Evolutionary conservation across 345 rosid species (phyloP).

Genomic region (Sonneratia alba): DNA sequence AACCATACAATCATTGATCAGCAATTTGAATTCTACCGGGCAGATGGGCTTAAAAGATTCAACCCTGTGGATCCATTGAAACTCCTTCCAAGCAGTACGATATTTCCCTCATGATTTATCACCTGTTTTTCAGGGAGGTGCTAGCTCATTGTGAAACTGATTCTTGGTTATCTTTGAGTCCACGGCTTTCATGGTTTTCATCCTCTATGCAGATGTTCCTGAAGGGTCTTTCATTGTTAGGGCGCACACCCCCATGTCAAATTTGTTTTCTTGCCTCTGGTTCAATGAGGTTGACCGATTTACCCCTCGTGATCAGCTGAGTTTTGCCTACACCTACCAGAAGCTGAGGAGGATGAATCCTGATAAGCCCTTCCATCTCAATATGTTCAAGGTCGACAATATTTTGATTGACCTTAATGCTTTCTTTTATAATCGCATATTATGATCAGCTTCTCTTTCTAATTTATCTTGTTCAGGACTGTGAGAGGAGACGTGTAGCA

Average conservation of each 20-base stretch:
- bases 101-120: slow-evolving; percentile 4
- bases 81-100: slow-evolving; percentile 93
- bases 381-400: slow-evolving; percentile 79
- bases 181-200: not conserved
- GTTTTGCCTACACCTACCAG: slow-evolving; percentile 82
- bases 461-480: slow-evolving; percentile 42
- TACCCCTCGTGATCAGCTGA: slow-evolving; percentile 96
- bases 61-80: slow-evolving; percentile 66
- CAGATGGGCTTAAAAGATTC: slow-evolving; percentile 79
- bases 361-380: slow-evolving; percentile 62
- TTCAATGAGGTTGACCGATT: slow-evolving; percentile 95
- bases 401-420: too few species aligned
- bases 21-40: slow-evolving; percentile 72
- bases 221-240: slow-evolving; percentile 91
- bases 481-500: slow-evolving; percentile 83
- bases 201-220: slow-evolving; percentile 67
- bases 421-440: too few species aligned
- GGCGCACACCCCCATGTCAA: slow-evolving; percentile 97
- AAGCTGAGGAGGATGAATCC: slow-evolving; percentile 78
- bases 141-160: not conserved
- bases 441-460: not conserved
- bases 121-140: not conserved
- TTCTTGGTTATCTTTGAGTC: not conserved
- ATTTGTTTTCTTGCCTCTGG: slow-evolving; percentile 96
- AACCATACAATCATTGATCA: slow-evolving; percentile 77